Percentiles rank a stretch among this genome's conserved stretches.
These are phyloP conservation scores for Suillus paluster DNA, from an alignment of 768 basidiomycete species.

Conservation along the genomic window DNA sequence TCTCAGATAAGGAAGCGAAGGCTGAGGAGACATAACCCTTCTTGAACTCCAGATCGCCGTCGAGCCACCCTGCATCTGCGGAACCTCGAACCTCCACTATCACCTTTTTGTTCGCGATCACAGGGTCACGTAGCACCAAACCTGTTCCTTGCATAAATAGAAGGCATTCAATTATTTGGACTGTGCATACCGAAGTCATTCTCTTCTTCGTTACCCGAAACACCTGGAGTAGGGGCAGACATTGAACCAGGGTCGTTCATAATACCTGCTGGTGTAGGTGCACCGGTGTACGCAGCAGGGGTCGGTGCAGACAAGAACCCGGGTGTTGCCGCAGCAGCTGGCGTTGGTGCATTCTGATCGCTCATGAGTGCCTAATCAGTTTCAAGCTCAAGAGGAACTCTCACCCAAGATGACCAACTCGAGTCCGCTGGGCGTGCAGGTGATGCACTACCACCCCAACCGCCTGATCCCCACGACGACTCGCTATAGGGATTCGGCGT, in stretches of 20 bases:
- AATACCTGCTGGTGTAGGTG: slow-evolving; percentile 32
- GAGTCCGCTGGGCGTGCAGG: slow-evolving; percentile 36
- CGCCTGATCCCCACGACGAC: slow-evolving; percentile 37
- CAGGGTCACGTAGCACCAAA: slow-evolving; percentile 31
- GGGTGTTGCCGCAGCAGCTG: slow-evolving; percentile 45
- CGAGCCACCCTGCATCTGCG: slow-evolving; percentile 25
- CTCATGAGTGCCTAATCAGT: slow-evolving; percentile 29
- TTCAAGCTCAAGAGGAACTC: slow-evolving; percentile 38
- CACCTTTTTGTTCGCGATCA: slow-evolving; percentile 32
- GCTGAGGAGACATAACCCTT: slow-evolving; percentile 32
- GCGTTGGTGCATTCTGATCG: slow-evolving; percentile 42
- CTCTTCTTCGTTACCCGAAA: slow-evolving; percentile 32
- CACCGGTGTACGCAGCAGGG: slow-evolving; percentile 36
- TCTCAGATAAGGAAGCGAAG: slow-evolving; percentile 32
- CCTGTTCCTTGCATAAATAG: slow-evolving; percentile 34
- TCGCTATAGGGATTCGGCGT: slow-evolving; percentile 60
- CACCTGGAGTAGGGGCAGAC: slow-evolving; percentile 37
- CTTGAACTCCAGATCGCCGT: slow-evolving; percentile 31
- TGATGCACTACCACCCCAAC: slow-evolving; percentile 35
- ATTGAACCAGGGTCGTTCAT: slow-evolving; percentile 15
- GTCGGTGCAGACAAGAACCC: slow-evolving; percentile 34
- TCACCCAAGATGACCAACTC: slow-evolving; percentile 36
- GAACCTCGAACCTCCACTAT: slow-evolving; percentile 34
- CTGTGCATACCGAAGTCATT: slow-evolving; percentile 16
- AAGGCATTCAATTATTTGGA: neutral